Evolutionary conservation across 345 rosid genomes (phyloP), one percentile per base, ranked within the genome.

Genomic region (Eutrema yunnanense): DNA sequence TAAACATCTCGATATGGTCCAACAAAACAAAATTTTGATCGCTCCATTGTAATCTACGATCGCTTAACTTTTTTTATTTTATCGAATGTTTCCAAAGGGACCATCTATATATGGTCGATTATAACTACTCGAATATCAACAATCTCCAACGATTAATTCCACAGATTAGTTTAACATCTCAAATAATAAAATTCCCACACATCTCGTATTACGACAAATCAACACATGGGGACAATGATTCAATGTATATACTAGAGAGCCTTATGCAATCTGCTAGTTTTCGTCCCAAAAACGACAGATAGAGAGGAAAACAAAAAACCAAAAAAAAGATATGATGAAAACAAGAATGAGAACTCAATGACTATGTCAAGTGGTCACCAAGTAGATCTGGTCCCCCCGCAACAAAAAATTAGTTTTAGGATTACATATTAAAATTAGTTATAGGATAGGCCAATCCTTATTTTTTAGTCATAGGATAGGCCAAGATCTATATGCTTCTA

Each of bases 371-470:
- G 68, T 50, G 79, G 82, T 52, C 52, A 54, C 11, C 77, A 72
- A 67, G 65, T 44, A 49, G 46, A 29, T 29, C 5, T 72, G 80
- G 76, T 71, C 73, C 75, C 83, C 67, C 48, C 65, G 42, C 56
- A 49, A 65, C 29, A 71, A 67, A 72, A 73, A 74, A 16, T 16
- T 16, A 16, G 0, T 16, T 16, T 16, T 16, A 16, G 16, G 48
- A n/a, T 58, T 32, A 49, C 54, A 64, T 56, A 56, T 65, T 37
- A 12, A 55, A 57, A 48, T 56, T 29, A 48, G 30, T 16, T 54
- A 8, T 49, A 71, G 19, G 51, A 71, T 51, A 71, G 61, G 22
- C 53, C 49, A 59, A 48, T 33, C 65, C 19, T 64, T 47, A 36
- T 53, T 22, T 54, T 40, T 43, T 33, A 32, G 51, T 63, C 68